phyloP scores from a whole-genome alignment of 169 alveolate species.

The Eimeria acervulina region DNA sequence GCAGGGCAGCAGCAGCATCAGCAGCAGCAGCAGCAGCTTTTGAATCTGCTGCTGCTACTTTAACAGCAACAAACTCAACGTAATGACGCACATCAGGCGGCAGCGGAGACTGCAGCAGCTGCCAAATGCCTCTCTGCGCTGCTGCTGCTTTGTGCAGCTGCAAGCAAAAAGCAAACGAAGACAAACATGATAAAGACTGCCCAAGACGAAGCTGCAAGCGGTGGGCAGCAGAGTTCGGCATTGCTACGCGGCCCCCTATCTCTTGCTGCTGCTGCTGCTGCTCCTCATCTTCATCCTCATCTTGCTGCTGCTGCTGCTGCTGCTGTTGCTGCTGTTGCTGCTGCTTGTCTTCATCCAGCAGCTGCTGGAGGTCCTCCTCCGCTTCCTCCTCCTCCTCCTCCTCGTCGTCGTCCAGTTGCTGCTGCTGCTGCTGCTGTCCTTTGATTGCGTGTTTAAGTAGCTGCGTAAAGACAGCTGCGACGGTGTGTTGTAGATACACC shows the following conservation, averaged over 20 bases:
- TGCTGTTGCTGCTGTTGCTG: too few relatives aligned
- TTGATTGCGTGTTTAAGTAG: background rate
- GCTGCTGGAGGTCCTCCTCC: slow-evolving; percentile 18
- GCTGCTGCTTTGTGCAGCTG: too few relatives aligned
- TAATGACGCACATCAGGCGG: slow-evolving; percentile 71
- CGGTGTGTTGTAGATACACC: too few relatives aligned
- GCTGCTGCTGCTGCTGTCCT: background rate
- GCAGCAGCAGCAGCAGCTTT: too few relatives aligned
- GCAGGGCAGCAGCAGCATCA: background rate
- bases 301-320: too few relatives aligned
- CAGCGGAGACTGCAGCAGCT: slow-evolving; percentile 4
- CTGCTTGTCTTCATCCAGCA: background rate
- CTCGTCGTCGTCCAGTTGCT: background rate
- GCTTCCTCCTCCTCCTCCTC: background rate
- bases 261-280: too few relatives aligned
- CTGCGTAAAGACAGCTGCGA: too few relatives aligned
- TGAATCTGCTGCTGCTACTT: too few relatives aligned
- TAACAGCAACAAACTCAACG: slow-evolving; percentile 65
- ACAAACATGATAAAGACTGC: slow-evolving; percentile 72
- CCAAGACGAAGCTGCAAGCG: slow-evolving; percentile 54
- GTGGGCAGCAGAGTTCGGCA: slow-evolving; percentile 76
- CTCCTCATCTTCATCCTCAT: too few relatives aligned
- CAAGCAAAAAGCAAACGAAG: background rate
- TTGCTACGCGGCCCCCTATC: slow-evolving; percentile 49
- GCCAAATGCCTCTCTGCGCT: background rate